A percentile compares a stretch with the other conserved stretches of the same genome.
These are phyloP conservation scores for Suillus brevipes DNA, from an alignment of 768 basidiomycete genomes.

Conservation along the genomic window DNA sequence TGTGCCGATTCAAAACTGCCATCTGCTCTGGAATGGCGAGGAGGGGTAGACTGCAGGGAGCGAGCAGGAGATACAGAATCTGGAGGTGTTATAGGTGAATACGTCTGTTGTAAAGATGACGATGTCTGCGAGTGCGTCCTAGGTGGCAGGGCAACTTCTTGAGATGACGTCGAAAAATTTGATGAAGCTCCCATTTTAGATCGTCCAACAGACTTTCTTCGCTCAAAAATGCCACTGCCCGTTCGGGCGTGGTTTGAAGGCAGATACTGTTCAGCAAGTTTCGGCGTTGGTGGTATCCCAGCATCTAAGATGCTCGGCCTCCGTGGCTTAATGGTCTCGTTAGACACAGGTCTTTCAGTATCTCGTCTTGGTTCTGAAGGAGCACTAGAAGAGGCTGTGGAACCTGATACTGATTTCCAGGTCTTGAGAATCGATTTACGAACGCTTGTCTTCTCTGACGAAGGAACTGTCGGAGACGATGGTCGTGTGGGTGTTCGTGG, in stretches of 20 bases:
- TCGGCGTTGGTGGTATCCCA: slow-evolving; percentile 61
- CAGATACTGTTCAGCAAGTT: slow-evolving; percentile 53
- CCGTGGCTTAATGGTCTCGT: slow-evolving; percentile 38
- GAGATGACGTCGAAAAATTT: slow-evolving; percentile 31
- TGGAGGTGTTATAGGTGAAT: slow-evolving; percentile 19
- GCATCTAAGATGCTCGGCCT: slow-evolving; percentile 50
- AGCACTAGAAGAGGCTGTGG: slow-evolving; percentile 28
- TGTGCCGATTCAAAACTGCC: slow-evolving; percentile 64
- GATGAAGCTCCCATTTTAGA: slow-evolving; percentile 20
- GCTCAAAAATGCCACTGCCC: slow-evolving; percentile 34
- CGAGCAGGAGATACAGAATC: slow-evolving; percentile 30
- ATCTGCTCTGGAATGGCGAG: slow-evolving; percentile 28
- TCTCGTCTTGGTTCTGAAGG: slow-evolving; percentile 39
- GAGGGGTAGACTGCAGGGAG: slow-evolving; percentile 24
- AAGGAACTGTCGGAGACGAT: slow-evolving; percentile 29
- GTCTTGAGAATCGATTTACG: slow-evolving; percentile 75
- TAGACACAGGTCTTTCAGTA: slow-evolving; percentile 38
- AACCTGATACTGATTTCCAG: slow-evolving; percentile 51
- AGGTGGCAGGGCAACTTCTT: slow-evolving; percentile 25
- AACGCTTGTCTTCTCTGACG: slow-evolving; percentile 45
- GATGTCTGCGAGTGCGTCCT: slow-evolving; percentile 10
- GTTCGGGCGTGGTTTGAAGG: slow-evolving; percentile 32
- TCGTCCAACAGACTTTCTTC: slow-evolving; percentile 19
- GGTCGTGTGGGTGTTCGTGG: slow-evolving; percentile 15
- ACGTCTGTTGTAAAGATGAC: slow-evolving; percentile 14